Evolutionary conservation across 306 rosid species (phyloP).

Genomic region (Crotalaria pallida): DNA sequence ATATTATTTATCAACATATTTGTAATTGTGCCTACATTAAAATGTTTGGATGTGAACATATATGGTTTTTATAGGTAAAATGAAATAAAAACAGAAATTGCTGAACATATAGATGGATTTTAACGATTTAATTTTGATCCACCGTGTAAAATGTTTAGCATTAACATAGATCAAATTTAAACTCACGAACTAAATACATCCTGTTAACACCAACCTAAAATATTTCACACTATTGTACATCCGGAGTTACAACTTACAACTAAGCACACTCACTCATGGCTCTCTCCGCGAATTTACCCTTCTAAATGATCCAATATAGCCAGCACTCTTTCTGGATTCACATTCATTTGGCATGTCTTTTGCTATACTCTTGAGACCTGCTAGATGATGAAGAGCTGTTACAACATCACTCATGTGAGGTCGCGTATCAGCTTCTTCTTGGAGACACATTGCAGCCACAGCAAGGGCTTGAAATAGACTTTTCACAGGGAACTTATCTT

Average conservation of each 20-base stretch:
- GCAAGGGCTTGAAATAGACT: slow-evolving; percentile 42
- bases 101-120: background rate
- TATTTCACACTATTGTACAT: background rate
- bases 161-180: background rate
- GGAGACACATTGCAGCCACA: slow-evolving; percentile 48
- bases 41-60: background rate
- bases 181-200: background rate
- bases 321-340: slow-evolving; percentile 1
- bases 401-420: slow-evolving; percentile 46
- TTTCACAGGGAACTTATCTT: slow-evolving; percentile 31
- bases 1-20: background rate
- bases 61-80: background rate
- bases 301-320: background rate
- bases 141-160: background rate
- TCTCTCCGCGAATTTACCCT: background rate
- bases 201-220: background rate
- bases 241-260: background rate
- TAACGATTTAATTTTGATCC: background rate
- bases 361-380: background rate
- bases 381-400: slow-evolving; percentile 28
- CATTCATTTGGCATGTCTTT: background rate
- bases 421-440: slow-evolving; percentile 41
- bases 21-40: background rate
- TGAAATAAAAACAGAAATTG: background rate
- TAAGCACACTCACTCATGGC: background rate